phyloP scores from a whole-genome alignment of 2,329 filamentous ascomycete genomes.

The Stylonectria norvegica region DNA sequence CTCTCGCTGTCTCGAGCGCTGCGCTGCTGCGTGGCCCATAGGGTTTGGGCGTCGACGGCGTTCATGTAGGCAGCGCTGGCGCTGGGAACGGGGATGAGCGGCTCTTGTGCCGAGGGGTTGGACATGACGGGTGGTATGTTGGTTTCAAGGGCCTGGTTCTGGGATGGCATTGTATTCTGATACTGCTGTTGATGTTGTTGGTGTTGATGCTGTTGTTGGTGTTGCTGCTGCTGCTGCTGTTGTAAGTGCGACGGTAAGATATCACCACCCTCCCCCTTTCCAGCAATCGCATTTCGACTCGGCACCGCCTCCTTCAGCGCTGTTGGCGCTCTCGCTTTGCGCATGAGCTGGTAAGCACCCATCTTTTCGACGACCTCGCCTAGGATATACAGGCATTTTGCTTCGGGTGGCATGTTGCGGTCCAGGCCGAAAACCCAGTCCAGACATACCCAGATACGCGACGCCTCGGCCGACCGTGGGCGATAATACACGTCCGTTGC shows the following conservation, averaged over 20 bases:
- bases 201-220: background rate
- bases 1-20: background rate
- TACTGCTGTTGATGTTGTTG: background rate
- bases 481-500: constrained; percentile 63
- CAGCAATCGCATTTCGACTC: background rate
- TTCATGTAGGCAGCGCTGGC: background rate
- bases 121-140: background rate
- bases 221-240: background rate
- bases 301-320: background rate
- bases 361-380: constrained; percentile 60
- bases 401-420: constrained; percentile 44
- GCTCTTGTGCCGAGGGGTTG: background rate
- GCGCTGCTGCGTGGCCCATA: background rate
- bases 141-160: too few species aligned
- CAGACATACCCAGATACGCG: constrained; percentile 66
- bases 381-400: constrained; percentile 60
- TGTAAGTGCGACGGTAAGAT: background rate
- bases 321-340: constrained; percentile 52
- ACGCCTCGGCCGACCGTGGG: constrained; percentile 54
- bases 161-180: background rate
- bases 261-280: background rate
- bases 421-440: constrained; percentile 69
- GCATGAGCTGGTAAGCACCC: constrained; percentile 55
- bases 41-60: background rate
- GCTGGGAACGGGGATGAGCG: background rate